Percentiles rank a stretch among this genome's conserved stretches.
Evolutionary conservation across 2,329 filamentous ascomycete species (phyloP).

Genomic region (Tricladium varicosporioides): DNA sequence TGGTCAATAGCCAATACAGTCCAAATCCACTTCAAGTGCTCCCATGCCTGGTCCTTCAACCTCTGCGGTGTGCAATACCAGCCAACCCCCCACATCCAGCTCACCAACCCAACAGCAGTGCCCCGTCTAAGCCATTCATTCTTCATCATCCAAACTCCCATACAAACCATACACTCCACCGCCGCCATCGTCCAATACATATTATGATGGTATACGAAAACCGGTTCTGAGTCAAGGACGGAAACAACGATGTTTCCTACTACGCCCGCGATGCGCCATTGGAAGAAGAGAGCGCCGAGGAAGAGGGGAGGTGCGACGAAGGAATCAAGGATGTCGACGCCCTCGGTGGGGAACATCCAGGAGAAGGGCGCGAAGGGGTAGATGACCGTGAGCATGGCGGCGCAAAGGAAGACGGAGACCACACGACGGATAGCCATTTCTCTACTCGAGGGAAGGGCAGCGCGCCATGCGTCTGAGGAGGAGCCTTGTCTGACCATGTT

Average conservation of each 20-base stretch:
- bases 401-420: slow-evolving; percentile 20
- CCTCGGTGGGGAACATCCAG: slow-evolving; percentile 17
- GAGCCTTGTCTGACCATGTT: slow-evolving; percentile 20
- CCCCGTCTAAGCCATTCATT: slow-evolving; percentile 18
- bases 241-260: slow-evolving; percentile 11
- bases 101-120: slow-evolving; percentile 11
- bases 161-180: slow-evolving; percentile 8
- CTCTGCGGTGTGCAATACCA: slow-evolving; percentile 17
- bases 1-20: slow-evolving; percentile 24
- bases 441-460: slow-evolving; percentile 15
- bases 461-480: slow-evolving; percentile 10
- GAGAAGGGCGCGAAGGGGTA: slow-evolving; percentile 22
- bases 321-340: slow-evolving; percentile 19
- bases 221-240: slow-evolving; percentile 5
- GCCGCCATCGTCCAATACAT: slow-evolving; percentile 21
- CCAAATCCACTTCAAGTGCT: slow-evolving; percentile 23
- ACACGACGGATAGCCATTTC: slow-evolving; percentile 22
- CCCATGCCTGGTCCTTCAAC: slow-evolving; percentile 15
- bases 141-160: slow-evolving; percentile 10
- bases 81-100: slow-evolving; percentile 18
- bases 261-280: slow-evolving; percentile 23
- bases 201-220: slow-evolving; percentile 17
- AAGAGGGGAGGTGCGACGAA: slow-evolving; percentile 19
- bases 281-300: slow-evolving; percentile 20
- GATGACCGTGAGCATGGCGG: slow-evolving; percentile 19